Evolutionary conservation across 2,329 filamentous ascomycete species (phyloP).

Genomic region (Rosellinia necatrix): DNA sequence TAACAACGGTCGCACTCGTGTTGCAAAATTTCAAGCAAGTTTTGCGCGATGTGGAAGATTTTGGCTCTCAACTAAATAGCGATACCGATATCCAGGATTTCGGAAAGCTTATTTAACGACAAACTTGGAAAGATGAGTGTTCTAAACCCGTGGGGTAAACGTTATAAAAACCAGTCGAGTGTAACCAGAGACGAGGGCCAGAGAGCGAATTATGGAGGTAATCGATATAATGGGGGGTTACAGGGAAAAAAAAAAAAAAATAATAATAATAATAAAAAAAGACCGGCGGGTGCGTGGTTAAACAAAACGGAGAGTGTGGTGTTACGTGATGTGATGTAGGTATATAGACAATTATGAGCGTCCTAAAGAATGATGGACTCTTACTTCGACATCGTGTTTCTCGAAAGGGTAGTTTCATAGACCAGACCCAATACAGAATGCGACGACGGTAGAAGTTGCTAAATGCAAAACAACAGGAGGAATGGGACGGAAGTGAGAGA

Average conservation of each 20-base stretch:
- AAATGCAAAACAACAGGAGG: constrained; percentile 10
- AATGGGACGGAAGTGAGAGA: constrained; percentile 10
- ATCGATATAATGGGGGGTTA: too few species aligned
- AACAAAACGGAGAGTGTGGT: constrained; percentile 8
- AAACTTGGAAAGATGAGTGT: too few species aligned
- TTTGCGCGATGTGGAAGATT: too few species aligned
- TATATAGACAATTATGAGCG: background rate
- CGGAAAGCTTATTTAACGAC: too few species aligned
- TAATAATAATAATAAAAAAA: too few species aligned
- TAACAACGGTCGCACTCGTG: constrained; percentile 8
- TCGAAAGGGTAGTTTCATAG: background rate
- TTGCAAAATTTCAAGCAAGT: too few species aligned
- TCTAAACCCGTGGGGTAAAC: too few species aligned
- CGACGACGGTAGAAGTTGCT: constrained; percentile 5
- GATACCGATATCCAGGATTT: background rate
- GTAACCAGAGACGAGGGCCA: background rate
- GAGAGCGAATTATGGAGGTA: too few species aligned
- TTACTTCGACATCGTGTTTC: background rate
- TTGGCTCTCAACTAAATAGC: background rate
- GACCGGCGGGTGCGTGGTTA: too few species aligned
- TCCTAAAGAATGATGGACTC: background rate
- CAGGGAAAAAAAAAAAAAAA: too few species aligned
- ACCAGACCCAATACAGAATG: constrained; percentile 7
- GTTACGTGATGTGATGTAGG: constrained; percentile 1
- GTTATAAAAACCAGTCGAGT: too few species aligned